phyloP scores from a whole-genome alignment of 257 asterid species.

The Solanum gandarillasii region DNA sequence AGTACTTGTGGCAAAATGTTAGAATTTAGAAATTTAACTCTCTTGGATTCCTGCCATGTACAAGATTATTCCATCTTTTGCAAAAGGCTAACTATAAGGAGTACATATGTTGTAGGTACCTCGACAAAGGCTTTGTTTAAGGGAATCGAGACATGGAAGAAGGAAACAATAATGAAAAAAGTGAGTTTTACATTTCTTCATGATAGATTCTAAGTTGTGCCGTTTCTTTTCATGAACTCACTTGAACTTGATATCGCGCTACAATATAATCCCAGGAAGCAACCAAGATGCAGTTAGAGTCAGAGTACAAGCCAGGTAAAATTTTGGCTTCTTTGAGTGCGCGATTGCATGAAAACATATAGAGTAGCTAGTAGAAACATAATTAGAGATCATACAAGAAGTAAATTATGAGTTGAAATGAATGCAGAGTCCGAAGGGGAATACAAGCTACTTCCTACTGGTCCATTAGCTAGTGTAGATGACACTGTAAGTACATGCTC shows the following conservation, averaged over 20 bases:
- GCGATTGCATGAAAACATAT: background rate
- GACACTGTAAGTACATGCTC: constrained; percentile 11
- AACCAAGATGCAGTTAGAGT: background rate
- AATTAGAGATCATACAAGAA: background rate
- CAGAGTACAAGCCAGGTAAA: constrained; percentile 17
- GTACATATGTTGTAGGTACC: constrained; percentile 8
- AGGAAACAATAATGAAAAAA: constrained; percentile 20
- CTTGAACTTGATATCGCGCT: background rate
- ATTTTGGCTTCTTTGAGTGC: background rate
- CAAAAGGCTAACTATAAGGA: background rate
- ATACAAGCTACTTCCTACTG: constrained; percentile 19
- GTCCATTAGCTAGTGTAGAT: constrained; percentile 9
- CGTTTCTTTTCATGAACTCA: background rate
- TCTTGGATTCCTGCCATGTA: background rate
- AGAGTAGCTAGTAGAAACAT: background rate
- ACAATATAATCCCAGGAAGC: constrained; percentile 13
- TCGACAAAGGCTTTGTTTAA: constrained; percentile 24
- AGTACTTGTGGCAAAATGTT: background rate
- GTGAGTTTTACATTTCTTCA: background rate
- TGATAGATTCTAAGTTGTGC: too few relatives aligned
- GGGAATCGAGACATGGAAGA: constrained; percentile 34
- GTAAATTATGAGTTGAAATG: background rate
- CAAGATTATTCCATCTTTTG: background rate
- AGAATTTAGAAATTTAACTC: background rate
- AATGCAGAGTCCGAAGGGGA: constrained; percentile 21